Evolutionary conservation across 2,329 filamentous ascomycete species (phyloP), one percentile per base, ranked within the genome.

Genomic region (Sarocladiaceae sp.): DNA sequence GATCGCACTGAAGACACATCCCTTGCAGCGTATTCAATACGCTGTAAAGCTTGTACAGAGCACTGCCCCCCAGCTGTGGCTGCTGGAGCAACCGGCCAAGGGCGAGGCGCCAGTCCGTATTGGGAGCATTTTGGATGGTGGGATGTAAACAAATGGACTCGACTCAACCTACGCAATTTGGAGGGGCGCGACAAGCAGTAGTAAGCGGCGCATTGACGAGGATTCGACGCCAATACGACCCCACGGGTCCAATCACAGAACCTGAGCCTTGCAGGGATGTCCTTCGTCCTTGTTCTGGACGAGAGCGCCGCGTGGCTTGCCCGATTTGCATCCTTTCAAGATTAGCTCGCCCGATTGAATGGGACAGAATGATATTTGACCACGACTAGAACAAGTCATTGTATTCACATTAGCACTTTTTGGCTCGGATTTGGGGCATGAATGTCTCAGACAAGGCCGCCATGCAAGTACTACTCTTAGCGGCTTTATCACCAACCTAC

Each of bases 201-300:
- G n/a, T n/a, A n/a, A n/a, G n/a, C n/a, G n/a, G n/a, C n/a, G 44
- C 44, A 48, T 48, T 33, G 44, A 48, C 44, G 44, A 46, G 26
- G 17, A 22, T 28, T 44, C 40, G 23, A 44, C 40, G 40, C 40
- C 40, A 44, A 26, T 44, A 17, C 12, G n/a, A 37, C 35, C 15
- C 15, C 20, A 4, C 6, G 20, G 20, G 37, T 22, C 37, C 37
- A 44, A 44, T 44, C 22, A 26, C 23, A 44, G 40, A 8, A 17
- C 15, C 4, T 10, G n/a, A 44, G 15, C 5, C 4, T 11, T 44
- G 40, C 40, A 25, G 20, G 40, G 40, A 26, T 44, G 10, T n/a
- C 22, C 23, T 44, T 5, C 40, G 10, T 25, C 40, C 40, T 44
- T 44, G 40, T 22, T 44, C 17, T 10, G 37, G 23, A 20, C 37